A percentile compares a stretch with the other conserved stretches of the same genome.
phyloP scores from a whole-genome alignment of 768 basidiomycete genomes.

The Psilocybe tampanensis region DNA sequence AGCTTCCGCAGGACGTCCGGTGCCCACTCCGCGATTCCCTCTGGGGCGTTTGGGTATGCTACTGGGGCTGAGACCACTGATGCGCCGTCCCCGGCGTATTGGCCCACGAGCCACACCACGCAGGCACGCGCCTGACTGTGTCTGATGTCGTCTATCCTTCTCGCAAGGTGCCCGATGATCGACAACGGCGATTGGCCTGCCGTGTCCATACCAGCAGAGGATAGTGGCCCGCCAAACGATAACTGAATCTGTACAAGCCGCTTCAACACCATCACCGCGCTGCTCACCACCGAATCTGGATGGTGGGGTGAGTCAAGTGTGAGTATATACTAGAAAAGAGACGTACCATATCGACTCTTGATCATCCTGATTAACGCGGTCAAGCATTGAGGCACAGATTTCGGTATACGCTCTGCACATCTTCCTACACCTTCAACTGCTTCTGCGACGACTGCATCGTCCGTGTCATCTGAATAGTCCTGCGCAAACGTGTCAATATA shows the following conservation, averaged over 20 bases:
- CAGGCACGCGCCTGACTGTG: slow-evolving; percentile 85
- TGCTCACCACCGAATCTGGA: slow-evolving; percentile 75
- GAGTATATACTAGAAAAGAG: not conserved
- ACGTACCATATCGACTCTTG: slow-evolving; percentile 71
- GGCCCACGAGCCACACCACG: slow-evolving; percentile 91
- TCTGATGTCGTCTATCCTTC: slow-evolving; percentile 75
- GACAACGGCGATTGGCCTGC: slow-evolving; percentile 48
- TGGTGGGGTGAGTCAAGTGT: not conserved
- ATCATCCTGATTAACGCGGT: slow-evolving; percentile 79
- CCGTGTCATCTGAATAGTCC: slow-evolving; percentile 82
- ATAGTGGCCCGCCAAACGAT: slow-evolving; percentile 30
- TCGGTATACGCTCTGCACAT: slow-evolving; percentile 70
- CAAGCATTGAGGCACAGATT: slow-evolving; percentile 71
- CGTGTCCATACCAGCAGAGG: slow-evolving; percentile 15
- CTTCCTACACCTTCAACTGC: slow-evolving; percentile 80
- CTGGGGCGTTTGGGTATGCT: slow-evolving; percentile 36
- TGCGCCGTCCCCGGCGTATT: slow-evolving; percentile 57
- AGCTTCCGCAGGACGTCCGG: slow-evolving; percentile 88
- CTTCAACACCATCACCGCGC: slow-evolving; percentile 85
- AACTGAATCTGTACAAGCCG: slow-evolving; percentile 76
- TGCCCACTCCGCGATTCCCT: slow-evolving; percentile 75
- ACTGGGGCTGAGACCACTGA: slow-evolving; percentile 3
- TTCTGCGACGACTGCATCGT: slow-evolving; percentile 70
- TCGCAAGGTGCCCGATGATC: slow-evolving; percentile 81
- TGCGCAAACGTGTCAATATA: slow-evolving; percentile 28